Conservation (phyloP, 192 early-diverging fungal species). For the Coemansia sp. region DNA sequence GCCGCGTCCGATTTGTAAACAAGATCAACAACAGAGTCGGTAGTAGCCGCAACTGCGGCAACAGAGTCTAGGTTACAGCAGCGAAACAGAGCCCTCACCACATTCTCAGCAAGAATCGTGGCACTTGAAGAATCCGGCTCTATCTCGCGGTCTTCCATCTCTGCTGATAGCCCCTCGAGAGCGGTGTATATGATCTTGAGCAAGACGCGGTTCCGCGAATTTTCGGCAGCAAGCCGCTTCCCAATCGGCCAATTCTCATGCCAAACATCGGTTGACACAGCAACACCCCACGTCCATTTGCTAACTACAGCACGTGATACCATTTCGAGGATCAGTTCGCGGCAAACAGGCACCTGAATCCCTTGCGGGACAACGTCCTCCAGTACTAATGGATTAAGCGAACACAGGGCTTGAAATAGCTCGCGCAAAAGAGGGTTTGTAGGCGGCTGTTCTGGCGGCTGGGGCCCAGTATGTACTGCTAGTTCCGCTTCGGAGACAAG, state of each 20-base stretch:
- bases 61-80: background rate
- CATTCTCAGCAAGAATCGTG: background rate
- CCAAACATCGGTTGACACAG: slow-evolving; percentile 26
- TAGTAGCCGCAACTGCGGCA: background rate
- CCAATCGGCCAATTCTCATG: slow-evolving; percentile 29
- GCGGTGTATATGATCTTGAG: background rate
- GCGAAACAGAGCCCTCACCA: background rate
- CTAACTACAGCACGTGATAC: slow-evolving; percentile 9
- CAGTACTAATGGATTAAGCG: slow-evolving; percentile 25
- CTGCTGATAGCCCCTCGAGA: background rate
- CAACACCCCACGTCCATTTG: slow-evolving; percentile 41
- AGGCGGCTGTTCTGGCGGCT: background rate
- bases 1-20: slow-evolving; percentile 6
- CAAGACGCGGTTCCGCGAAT: slow-evolving; percentile 27
- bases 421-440: slow-evolving; percentile 6
- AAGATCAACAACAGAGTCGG: background rate
- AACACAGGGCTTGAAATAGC: slow-evolving; percentile 19
- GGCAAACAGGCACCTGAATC: slow-evolving; percentile 1
- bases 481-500: background rate
- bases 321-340: slow-evolving; percentile 16
- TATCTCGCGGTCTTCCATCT: background rate
- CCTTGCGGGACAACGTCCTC: slow-evolving; percentile 17
- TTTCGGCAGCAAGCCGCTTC: slow-evolving; percentile 36
- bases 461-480: background rate
- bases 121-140: background rate